Conservation (phyloP, 352 stramenopile genomes). For the Globisporangium iwayamae region DNA sequence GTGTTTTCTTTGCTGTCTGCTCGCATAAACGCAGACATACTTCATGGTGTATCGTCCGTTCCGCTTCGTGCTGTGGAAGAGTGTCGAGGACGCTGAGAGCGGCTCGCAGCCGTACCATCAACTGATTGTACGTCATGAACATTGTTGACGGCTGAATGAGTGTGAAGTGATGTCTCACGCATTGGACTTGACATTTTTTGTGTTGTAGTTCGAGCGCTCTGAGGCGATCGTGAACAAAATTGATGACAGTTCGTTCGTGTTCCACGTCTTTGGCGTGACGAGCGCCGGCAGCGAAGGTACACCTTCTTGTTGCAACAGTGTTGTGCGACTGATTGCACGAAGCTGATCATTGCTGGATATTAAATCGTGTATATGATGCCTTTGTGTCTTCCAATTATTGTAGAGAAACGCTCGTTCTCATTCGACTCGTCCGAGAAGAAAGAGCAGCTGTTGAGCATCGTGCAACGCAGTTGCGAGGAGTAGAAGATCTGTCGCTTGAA, state of each 20-base stretch:
- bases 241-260: slow-evolving; percentile 58
- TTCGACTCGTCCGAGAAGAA: slow-evolving; percentile 55
- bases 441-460: slow-evolving; percentile 37
- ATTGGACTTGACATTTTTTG: background rate
- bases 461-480: slow-evolving; percentile 41
- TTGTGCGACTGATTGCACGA: background rate
- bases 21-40: slow-evolving; percentile 27
- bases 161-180: too few species aligned
- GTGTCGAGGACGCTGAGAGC: slow-evolving; percentile 61
- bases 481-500: background rate
- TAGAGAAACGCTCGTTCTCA: slow-evolving; percentile 70
- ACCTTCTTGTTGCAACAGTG: background rate
- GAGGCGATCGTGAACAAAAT: slow-evolving; percentile 58
- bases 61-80: slow-evolving; percentile 83
- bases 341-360: background rate
- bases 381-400: background rate
- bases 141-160: background rate
- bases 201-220: slow-evolving; percentile 55
- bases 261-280: slow-evolving; percentile 58
- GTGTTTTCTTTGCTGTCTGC: slow-evolving; percentile 20
- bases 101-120: slow-evolving; percentile 47
- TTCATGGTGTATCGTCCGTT: slow-evolving; percentile 66
- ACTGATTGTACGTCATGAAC: slow-evolving; percentile 44
- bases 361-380: background rate
- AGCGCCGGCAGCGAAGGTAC: slow-evolving; percentile 39